phyloP scores from a whole-genome alignment of 164 flowering plant species.

The Stephania japonica region DNA sequence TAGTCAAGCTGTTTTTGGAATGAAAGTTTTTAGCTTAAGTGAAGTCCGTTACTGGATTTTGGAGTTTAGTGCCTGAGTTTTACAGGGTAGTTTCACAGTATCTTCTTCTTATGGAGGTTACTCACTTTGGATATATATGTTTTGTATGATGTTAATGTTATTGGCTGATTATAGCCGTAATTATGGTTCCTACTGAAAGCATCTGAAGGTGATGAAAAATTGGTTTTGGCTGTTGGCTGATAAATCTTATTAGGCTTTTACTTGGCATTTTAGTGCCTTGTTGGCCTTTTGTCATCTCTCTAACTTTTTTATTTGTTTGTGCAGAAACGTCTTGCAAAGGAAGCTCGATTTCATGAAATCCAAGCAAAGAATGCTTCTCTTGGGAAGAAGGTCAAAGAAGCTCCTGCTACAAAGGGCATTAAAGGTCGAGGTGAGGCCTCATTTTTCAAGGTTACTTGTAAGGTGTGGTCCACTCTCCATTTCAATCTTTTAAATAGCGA shows the following conservation, averaged over 20 bases:
- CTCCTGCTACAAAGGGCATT: conserved; percentile 43
- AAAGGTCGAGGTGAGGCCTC: conserved; percentile 93
- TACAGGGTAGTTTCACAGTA: not conserved
- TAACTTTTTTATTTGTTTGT: not conserved
- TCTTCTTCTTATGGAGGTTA: not conserved
- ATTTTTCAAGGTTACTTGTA: conserved; percentile 90
- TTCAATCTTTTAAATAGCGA: not conserved
- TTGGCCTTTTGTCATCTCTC: not conserved
- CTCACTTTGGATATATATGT: not conserved
- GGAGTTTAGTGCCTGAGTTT: not conserved
- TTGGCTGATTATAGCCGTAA: not conserved
- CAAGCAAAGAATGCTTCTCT: conserved; percentile 75
- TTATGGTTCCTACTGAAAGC: not conserved
- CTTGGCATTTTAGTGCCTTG: not conserved
- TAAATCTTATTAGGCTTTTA: too few relatives aligned
- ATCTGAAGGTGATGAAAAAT: not conserved
- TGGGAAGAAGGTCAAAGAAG: conserved; percentile 83
- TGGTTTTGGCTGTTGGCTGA: too few relatives aligned
- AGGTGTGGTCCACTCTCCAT: conserved; percentile 44
- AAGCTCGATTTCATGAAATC: conserved; percentile 77
- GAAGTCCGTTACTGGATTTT: not conserved
- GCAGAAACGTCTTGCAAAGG: conserved; percentile 93
- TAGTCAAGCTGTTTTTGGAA: not conserved
- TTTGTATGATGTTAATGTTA: not conserved
- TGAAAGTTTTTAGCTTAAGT: not conserved